A percentile compares a stretch with the other conserved stretches of the same genome.
Conservation (phyloP, 352 stramenopile species). For the Albugo candida region DNA sequence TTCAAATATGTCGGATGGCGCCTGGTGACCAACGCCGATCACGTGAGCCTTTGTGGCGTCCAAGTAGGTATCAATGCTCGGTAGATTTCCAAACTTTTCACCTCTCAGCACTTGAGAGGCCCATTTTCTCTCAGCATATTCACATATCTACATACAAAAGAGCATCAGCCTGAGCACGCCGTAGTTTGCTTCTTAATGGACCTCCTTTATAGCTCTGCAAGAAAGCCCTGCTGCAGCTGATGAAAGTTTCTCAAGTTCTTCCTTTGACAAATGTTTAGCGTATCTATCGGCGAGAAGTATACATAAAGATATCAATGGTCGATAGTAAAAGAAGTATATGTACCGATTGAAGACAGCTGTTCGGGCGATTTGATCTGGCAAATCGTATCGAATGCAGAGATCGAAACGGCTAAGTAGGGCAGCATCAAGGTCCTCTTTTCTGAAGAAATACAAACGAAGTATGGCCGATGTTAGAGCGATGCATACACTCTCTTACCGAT, state of each 20-base stretch:
- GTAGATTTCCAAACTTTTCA: slow-evolving; percentile 49
- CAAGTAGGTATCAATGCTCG: slow-evolving; percentile 43
- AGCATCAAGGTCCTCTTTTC: slow-evolving; percentile 85
- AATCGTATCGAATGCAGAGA: slow-evolving; percentile 81
- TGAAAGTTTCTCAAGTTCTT: slow-evolving; percentile 65
- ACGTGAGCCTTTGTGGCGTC: slow-evolving; percentile 55
- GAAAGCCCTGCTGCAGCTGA: slow-evolving; percentile 68
- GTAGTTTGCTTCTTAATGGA: slow-evolving; percentile 6
- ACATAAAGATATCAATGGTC: no score
- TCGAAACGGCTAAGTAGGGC: slow-evolving; percentile 87
- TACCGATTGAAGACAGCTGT: slow-evolving; percentile 77
- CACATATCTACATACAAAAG: slow-evolving; percentile 44
- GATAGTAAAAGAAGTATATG: neutral
- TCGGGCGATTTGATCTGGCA: slow-evolving; percentile 70
- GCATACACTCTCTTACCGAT: slow-evolving; percentile 21
- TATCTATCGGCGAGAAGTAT: slow-evolving; percentile 25
- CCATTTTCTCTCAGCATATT: slow-evolving; percentile 85
- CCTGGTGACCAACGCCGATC: slow-evolving; percentile 19
- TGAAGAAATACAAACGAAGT: slow-evolving; percentile 4
- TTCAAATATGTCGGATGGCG: slow-evolving; percentile 23
- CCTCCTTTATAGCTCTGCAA: slow-evolving; percentile 88
- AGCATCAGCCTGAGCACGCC: neutral
- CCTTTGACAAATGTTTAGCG: slow-evolving; percentile 70
- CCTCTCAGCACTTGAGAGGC: slow-evolving; percentile 80
- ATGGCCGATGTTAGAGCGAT: neutral